Conservation (phyloP, 306 rosid species). For the Acacia acuminata region DNA sequence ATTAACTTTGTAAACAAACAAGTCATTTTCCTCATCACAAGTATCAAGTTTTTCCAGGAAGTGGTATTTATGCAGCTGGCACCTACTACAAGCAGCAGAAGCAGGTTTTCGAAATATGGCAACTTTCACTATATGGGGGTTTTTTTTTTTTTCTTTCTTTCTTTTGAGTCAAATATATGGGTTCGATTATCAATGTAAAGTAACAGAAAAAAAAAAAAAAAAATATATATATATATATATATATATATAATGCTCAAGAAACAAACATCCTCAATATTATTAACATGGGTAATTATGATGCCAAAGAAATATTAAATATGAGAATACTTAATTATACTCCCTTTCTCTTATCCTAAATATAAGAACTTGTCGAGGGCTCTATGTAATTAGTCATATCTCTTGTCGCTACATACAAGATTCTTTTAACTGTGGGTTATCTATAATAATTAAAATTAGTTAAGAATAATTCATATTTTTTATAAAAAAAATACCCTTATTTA, state of each 20-base stretch:
- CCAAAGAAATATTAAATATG: not conserved
- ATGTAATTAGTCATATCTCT: too few relatives aligned
- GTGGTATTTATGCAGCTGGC: slow-evolving; percentile 65
- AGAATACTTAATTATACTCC: too few relatives aligned
- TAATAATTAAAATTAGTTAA: too few relatives aligned
- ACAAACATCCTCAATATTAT: not conserved
- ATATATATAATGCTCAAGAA: not conserved
- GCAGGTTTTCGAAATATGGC: slow-evolving; percentile 50
- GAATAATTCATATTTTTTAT: too few relatives aligned
- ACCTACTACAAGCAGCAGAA: slow-evolving; percentile 39
- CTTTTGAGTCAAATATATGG: too few relatives aligned
- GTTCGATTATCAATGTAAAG: slow-evolving; percentile 24
- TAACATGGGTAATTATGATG: not conserved
- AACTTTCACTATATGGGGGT: slow-evolving; percentile 38
- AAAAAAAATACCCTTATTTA: too few relatives aligned
- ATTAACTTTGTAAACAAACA: slow-evolving; percentile 40
- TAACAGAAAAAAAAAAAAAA: slow-evolving; percentile 22
- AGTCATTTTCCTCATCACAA: slow-evolving; percentile 58
- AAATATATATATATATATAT: not conserved
- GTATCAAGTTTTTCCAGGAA: slow-evolving; percentile 52
- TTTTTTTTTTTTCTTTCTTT: too few relatives aligned
- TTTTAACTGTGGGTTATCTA: too few relatives aligned
- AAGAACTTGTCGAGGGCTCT: too few relatives aligned
- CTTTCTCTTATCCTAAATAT: too few relatives aligned
- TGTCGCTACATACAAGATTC: too few relatives aligned